A percentile compares a stretch with the other conserved stretches of the same genome.
Evolutionary conservation across 2,329 filamentous ascomycete species (phyloP).

Genomic region (Beauveria caledonica): DNA sequence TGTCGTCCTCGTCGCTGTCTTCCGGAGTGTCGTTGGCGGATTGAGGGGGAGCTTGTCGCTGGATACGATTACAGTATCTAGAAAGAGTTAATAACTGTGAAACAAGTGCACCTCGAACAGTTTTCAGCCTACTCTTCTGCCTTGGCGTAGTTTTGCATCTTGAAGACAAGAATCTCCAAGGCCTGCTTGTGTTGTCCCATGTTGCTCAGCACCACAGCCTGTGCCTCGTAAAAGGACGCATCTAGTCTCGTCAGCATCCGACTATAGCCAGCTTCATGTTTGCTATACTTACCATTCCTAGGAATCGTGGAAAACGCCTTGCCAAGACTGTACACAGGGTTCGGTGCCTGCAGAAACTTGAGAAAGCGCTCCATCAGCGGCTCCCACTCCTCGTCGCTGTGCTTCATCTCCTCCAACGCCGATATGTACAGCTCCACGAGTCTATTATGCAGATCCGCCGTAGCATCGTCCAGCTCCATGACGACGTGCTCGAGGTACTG

Average conservation of each 20-base stretch:
- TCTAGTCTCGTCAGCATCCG: conserved; percentile 41
- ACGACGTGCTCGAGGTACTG: conserved; percentile 88
- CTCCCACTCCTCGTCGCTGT: conserved; percentile 43
- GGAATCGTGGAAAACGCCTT: conserved; percentile 73
- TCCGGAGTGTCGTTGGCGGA: conserved; percentile 22
- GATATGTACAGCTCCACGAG: conserved; percentile 64
- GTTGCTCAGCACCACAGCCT: conserved; percentile 84
- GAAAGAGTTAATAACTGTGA: background rate
- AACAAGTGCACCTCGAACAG: background rate
- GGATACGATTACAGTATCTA: conserved; percentile 83
- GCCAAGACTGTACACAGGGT: conserved; percentile 66
- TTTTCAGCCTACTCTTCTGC: conserved; percentile 70
- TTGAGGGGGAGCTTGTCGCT: conserved; percentile 48
- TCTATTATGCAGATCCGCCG: conserved; percentile 78
- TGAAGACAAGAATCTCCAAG: conserved; percentile 95
- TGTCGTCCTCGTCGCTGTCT: conserved; percentile 34
- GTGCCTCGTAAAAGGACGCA: conserved; percentile 76
- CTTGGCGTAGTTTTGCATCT: conserved; percentile 76
- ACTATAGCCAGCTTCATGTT: background rate
- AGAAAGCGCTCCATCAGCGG: conserved; percentile 60
- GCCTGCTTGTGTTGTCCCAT: conserved; percentile 96
- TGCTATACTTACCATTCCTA: conserved; percentile 55
- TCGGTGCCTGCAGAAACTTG: conserved; percentile 65
- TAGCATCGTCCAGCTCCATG: conserved; percentile 73
- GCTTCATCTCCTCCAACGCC: conserved; percentile 39